A percentile compares a stretch with the other conserved stretches of the same genome.
Evolutionary conservation across 2,329 filamentous ascomycete species (phyloP).

Genomic region (Sarocladiaceae sp.): DNA sequence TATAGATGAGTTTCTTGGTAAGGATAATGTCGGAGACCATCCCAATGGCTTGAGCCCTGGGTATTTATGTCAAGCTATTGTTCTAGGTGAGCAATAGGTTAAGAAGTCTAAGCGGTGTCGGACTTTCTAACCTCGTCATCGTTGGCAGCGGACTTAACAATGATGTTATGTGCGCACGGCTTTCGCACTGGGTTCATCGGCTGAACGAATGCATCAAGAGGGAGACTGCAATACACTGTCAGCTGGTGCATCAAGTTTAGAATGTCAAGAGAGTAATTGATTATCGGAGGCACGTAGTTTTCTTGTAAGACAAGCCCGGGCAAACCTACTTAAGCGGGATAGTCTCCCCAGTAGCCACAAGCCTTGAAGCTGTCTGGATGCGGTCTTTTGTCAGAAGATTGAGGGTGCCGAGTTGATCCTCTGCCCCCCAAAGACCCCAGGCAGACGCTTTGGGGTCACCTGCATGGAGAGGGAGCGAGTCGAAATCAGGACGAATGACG

Average conservation of each 20-base stretch:
- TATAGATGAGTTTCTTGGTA: constrained; percentile 12
- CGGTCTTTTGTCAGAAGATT: constrained; percentile 7
- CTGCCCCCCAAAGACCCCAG: constrained; percentile 10
- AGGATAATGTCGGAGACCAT: constrained; percentile 11
- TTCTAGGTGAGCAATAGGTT: neutral
- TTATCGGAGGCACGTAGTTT: too few relatives aligned
- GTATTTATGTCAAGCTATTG: constrained; percentile 12
- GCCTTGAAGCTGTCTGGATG: neutral
- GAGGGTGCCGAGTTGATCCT: constrained; percentile 11
- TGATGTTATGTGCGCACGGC: neutral
- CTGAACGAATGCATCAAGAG: neutral
- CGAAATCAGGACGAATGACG: neutral
- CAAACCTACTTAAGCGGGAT: neutral
- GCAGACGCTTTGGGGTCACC: constrained; percentile 10
- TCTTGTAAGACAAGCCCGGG: neutral
- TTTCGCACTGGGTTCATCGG: neutral
- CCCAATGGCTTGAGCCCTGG: constrained; percentile 13
- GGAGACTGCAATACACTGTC: neutral
- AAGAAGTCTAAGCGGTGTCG: too few relatives aligned
- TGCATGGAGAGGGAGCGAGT: neutral
- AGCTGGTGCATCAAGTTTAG: too few relatives aligned
- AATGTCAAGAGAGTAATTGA: too few relatives aligned
- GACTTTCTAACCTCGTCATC: neutral
- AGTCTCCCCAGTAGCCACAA: neutral
- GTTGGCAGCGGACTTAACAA: neutral